These are phyloP conservation scores for Hordeum pubiflorum DNA, from an alignment of 202 grass and related monocot species.

Conservation along the genomic window DNA sequence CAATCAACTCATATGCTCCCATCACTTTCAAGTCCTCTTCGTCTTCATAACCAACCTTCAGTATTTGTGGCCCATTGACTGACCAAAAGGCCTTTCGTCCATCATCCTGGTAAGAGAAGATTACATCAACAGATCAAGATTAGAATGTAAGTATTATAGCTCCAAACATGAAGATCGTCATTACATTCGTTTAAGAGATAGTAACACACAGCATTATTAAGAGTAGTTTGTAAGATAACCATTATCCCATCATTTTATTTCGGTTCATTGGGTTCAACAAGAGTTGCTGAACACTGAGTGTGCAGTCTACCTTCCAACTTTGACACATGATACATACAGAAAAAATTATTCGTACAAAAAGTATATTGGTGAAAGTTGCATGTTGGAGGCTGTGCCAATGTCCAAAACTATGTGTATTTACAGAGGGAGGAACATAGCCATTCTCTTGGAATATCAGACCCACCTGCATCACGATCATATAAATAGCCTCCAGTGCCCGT, in stretches of 20 bases:
- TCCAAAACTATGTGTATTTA: neutral
- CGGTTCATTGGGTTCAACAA: neutral
- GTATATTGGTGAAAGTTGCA: neutral
- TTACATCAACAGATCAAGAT: conserved; percentile 14
- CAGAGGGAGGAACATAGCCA: neutral
- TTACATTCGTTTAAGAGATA: neutral
- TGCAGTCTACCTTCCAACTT: no score
- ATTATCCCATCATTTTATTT: neutral
- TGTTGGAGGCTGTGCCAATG: neutral
- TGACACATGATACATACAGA: neutral
- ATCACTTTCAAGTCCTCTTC: conserved; percentile 90
- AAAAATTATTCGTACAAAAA: neutral
- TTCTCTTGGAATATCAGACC: neutral
- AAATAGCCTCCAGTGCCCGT: conserved; percentile 77
- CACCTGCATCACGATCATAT: conserved; percentile 90
- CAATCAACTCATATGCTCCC: conserved; percentile 90
- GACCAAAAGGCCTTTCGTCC: conserved; percentile 78
- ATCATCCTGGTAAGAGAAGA: conserved; percentile 53
- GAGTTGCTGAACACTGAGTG: neutral
- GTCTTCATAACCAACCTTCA: conserved; percentile 88
- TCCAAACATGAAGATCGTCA: neutral
- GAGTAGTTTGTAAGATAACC: neutral
- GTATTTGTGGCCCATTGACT: conserved; percentile 76
- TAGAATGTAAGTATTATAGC: neutral
- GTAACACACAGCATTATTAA: neutral